Evolutionary conservation across 495 filamentous ascomycete genomes (phyloP).

Genomic region (Podospora didyma): DNA sequence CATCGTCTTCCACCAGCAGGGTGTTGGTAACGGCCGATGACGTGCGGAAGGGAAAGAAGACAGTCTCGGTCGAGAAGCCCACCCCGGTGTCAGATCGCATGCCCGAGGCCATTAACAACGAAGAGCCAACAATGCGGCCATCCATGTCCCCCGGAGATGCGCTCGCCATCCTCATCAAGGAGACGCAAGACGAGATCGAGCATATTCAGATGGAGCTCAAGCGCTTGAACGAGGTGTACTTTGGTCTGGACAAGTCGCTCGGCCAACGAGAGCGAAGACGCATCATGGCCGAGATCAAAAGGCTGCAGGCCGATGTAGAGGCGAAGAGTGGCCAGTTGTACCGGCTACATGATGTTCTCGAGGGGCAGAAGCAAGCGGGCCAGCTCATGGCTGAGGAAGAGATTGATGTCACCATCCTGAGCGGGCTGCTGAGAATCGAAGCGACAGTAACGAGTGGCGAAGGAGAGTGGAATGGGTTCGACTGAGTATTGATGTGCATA

Average conservation of each 20-base stretch:
- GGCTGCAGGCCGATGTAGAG: conserved; percentile 62
- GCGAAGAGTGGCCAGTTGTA: conserved; percentile 86
- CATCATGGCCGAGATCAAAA: conserved; percentile 60
- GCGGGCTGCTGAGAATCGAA: conserved; percentile 18
- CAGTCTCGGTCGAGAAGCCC: conserved; percentile 61
- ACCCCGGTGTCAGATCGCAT: conserved; percentile 68
- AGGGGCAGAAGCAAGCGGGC: conserved; percentile 67
- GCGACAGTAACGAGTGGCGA: background rate
- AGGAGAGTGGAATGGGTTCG: conserved; percentile 37
- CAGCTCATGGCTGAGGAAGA: conserved; percentile 62
- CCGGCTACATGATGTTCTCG: conserved; percentile 81
- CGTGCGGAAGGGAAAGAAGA: conserved; percentile 42
- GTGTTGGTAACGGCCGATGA: conserved; percentile 24
- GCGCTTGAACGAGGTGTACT: conserved; percentile 56
- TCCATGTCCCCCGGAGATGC: conserved; percentile 69
- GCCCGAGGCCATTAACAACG: conserved; percentile 43
- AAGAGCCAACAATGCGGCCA: conserved; percentile 74
- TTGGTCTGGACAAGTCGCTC: conserved; percentile 63
- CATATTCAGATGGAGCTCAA: conserved; percentile 70
- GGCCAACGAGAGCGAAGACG: conserved; percentile 62
- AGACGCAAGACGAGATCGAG: conserved; percentile 74
- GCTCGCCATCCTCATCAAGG: conserved; percentile 75
- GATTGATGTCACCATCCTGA: conserved; percentile 61
- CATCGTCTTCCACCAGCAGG: conserved; percentile 3
- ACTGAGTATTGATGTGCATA: conserved; percentile 11